Percentiles rank a stretch among this genome's conserved stretches.
Evolutionary conservation across 2,329 filamentous ascomycete species (phyloP).

Genomic region (Botrytis fragariae): DNA sequence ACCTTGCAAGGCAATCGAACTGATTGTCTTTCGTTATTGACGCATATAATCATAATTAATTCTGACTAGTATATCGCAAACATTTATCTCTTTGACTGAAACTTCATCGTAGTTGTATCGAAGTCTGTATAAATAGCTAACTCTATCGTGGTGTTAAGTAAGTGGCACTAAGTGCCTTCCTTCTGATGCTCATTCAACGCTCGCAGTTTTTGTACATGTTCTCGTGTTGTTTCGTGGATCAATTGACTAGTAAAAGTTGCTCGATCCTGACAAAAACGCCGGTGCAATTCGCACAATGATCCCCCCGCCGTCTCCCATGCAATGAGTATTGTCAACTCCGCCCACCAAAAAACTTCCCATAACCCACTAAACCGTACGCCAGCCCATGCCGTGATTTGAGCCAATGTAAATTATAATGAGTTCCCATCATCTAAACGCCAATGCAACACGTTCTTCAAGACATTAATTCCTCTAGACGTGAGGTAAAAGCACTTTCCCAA

Average conservation of each 20-base stretch:
- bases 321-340: slow-evolving; percentile 13
- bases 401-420: slow-evolving; percentile 8
- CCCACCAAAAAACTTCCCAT: not conserved
- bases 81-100: not conserved
- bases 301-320: slow-evolving; percentile 1
- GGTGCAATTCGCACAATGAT: slow-evolving; percentile 10
- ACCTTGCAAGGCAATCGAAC: not conserved
- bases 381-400: slow-evolving; percentile 13
- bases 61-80: not conserved
- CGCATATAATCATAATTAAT: not conserved
- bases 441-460: slow-evolving; percentile 7
- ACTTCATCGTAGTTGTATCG: not conserved
- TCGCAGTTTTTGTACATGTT: slow-evolving; percentile 8
- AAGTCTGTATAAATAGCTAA: slow-evolving; percentile 5
- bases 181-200: not conserved
- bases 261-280: slow-evolving; percentile 11
- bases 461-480: slow-evolving; percentile 5
- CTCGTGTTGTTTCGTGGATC: slow-evolving; percentile 10
- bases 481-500: not conserved
- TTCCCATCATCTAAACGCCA: slow-evolving; percentile 13
- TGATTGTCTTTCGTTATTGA: not conserved
- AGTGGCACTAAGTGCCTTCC: not conserved
- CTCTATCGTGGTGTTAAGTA: slow-evolving; percentile 2
- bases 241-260: not conserved
- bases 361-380: slow-evolving; percentile 5